Percentiles rank a stretch among this genome's conserved stretches.
These are phyloP conservation scores for Lachnellula willkommii DNA, from an alignment of 2,329 filamentous ascomycete species.

Conservation along the genomic window DNA sequence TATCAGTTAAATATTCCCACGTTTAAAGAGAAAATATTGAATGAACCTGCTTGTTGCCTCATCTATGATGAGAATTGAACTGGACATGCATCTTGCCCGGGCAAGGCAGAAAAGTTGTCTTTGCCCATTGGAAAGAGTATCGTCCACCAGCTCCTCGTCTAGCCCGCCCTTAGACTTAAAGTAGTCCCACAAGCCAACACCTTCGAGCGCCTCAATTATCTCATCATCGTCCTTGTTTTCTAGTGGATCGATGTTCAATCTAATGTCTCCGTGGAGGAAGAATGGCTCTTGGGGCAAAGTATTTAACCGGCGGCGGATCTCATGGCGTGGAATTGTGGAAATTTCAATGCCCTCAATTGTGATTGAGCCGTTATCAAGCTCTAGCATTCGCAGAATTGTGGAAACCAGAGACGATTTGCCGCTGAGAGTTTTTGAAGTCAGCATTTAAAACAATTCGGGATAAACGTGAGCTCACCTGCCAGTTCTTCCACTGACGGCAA, in stretches of 20 bases:
- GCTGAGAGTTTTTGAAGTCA: constrained; percentile 24
- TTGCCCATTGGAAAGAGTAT: constrained; percentile 40
- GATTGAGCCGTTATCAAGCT: constrained; percentile 39
- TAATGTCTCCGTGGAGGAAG: constrained; percentile 40
- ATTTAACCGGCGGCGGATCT: constrained; percentile 39
- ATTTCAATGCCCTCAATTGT: constrained; percentile 41
- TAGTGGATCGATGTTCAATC: constrained; percentile 44
- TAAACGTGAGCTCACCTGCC: constrained; percentile 31
- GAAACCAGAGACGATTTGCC: constrained; percentile 47
- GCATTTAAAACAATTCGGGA: neutral
- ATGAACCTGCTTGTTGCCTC: constrained; percentile 26
- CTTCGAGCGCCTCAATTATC: constrained; percentile 16
- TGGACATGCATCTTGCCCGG: constrained; percentile 51
- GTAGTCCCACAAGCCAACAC: neutral
- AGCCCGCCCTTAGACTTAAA: constrained; percentile 59
- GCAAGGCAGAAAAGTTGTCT: constrained; percentile 44
- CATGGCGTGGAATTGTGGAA: constrained; percentile 34
- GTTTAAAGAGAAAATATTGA: neutral
- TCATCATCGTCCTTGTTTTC: neutral
- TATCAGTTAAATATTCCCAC: constrained; percentile 11
- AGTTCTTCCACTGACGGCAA: constrained; percentile 48
- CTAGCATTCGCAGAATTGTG: constrained; percentile 44
- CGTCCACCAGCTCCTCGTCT: constrained; percentile 70
- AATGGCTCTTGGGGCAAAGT: constrained; percentile 47
- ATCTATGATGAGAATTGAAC: constrained; percentile 44